Evolutionary conservation across 352 stramenopile species (phyloP).

Genomic region (Phytophthora sp.): DNA sequence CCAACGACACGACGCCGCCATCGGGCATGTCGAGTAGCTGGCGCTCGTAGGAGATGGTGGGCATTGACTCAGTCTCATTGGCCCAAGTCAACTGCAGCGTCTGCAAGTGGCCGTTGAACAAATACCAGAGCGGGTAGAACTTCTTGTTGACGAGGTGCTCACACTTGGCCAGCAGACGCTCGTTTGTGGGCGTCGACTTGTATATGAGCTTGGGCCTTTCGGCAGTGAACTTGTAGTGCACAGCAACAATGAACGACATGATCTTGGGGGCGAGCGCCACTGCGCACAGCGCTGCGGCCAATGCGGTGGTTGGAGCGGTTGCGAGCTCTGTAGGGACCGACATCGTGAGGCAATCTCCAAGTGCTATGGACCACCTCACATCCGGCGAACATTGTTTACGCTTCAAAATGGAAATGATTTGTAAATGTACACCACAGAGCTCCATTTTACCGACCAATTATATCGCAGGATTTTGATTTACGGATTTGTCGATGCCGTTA

Average conservation of each 20-base stretch:
- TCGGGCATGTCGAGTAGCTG: constrained; percentile 69
- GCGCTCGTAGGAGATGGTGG: constrained; percentile 54
- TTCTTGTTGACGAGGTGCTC: constrained; percentile 45
- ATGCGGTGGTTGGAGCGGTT: no score
- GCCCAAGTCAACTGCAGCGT: constrained; percentile 54
- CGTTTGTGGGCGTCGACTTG: constrained; percentile 42
- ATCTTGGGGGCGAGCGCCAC: constrained; percentile 25
- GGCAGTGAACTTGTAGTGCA: constrained; percentile 46
- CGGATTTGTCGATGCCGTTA: no score
- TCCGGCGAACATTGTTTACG: no score
- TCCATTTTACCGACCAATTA: no score
- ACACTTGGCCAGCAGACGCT: constrained; percentile 45
- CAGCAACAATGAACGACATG: constrained; percentile 17
- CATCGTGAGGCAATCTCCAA: no score
- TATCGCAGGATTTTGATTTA: no score
- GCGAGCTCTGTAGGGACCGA: no score
- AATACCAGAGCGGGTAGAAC: constrained; percentile 65
- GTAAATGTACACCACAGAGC: no score
- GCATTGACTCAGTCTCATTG: constrained; percentile 37
- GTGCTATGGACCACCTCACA: no score
- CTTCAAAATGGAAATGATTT: no score
- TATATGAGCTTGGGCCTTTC: constrained; percentile 58
- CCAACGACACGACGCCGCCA: constrained; percentile 70
- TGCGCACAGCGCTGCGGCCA: constrained; percentile 26
- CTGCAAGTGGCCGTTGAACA: constrained; percentile 72